Evolutionary conservation across 2,329 filamentous ascomycete species (phyloP).

Genomic region (Penicillium sp.): DNA sequence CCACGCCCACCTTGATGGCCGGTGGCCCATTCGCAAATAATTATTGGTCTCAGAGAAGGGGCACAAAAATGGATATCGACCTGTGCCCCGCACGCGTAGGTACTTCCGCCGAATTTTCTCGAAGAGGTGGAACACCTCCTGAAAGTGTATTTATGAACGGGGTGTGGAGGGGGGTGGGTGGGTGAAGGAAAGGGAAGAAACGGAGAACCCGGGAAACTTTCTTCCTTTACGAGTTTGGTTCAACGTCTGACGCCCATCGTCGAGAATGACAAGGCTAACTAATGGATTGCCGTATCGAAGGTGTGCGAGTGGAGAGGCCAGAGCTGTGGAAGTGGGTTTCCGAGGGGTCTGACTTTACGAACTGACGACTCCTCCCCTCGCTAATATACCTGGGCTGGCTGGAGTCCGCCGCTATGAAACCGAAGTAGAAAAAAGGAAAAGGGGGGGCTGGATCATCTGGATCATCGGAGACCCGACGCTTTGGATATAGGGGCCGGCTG

Average conservation of each 20-base stretch:
- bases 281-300: slow-evolving; percentile 1
- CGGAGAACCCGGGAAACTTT: slow-evolving; percentile 14
- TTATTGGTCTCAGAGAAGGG: neutral
- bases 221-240: slow-evolving; percentile 16
- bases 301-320: neutral
- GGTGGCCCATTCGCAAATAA: slow-evolving; percentile 7
- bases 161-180: neutral
- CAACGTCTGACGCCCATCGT: slow-evolving; percentile 17
- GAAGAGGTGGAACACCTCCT: slow-evolving; percentile 24
- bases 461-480: slow-evolving; percentile 19
- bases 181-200: slow-evolving; percentile 4
- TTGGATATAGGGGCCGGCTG: slow-evolving; percentile 15
- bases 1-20: slow-evolving; percentile 1
- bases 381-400: neutral
- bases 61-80: neutral
- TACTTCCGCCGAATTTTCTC: slow-evolving; percentile 27
- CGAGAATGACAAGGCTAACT: slow-evolving; percentile 9
- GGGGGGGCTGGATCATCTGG: slow-evolving; percentile 17
- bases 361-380: neutral
- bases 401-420: slow-evolving; percentile 7
- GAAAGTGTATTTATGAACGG: neutral
- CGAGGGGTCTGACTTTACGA: neutral
- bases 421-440: slow-evolving; percentile 13
- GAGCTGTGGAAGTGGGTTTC: neutral
- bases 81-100: slow-evolving; percentile 16